Conservation (phyloP, 208 protist genomes). For the Acanthamoeba castellanii region DNA sequence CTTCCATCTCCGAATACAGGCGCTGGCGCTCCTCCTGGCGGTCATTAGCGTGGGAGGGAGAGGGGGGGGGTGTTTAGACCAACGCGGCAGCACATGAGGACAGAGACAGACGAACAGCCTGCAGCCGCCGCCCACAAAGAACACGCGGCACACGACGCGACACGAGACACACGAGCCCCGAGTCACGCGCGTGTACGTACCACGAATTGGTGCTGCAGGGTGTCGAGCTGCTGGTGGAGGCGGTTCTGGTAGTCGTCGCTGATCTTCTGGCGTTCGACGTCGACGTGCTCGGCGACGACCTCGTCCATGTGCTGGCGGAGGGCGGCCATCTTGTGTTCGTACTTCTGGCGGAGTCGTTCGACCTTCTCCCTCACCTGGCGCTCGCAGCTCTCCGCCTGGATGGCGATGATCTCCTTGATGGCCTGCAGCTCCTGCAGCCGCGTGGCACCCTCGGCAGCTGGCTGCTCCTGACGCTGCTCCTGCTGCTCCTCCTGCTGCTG, state of each 20-base stretch:
- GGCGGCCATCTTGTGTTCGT: slow-evolving; percentile 18
- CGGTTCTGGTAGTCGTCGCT: not conserved
- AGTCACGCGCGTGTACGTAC: not conserved
- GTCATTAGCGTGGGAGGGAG: not conserved
- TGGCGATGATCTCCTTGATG: slow-evolving; percentile 47
- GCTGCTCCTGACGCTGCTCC: not conserved
- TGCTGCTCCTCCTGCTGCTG: not conserved
- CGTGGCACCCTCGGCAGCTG: not conserved
- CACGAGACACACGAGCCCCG: too few relatives aligned
- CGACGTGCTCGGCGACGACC: not conserved
- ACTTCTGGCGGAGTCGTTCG: not conserved
- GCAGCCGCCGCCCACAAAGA: too few relatives aligned
- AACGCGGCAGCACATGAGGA: too few relatives aligned
- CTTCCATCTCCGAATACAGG: not conserved
- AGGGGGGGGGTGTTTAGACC: not conserved
- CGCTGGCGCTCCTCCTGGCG: not conserved
- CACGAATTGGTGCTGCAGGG: not conserved
- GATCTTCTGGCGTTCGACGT: slow-evolving; percentile 28
- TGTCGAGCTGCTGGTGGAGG: not conserved
- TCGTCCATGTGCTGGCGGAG: not conserved
- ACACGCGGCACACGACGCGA: not conserved
- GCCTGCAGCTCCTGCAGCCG: slow-evolving; percentile 21
- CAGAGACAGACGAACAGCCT: too few relatives aligned
- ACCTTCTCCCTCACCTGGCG: not conserved
- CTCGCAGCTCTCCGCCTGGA: slow-evolving; percentile 39